Base-by-base conservation (phyloP, 331 rosid species). In the Rosa hybrid region DNA sequence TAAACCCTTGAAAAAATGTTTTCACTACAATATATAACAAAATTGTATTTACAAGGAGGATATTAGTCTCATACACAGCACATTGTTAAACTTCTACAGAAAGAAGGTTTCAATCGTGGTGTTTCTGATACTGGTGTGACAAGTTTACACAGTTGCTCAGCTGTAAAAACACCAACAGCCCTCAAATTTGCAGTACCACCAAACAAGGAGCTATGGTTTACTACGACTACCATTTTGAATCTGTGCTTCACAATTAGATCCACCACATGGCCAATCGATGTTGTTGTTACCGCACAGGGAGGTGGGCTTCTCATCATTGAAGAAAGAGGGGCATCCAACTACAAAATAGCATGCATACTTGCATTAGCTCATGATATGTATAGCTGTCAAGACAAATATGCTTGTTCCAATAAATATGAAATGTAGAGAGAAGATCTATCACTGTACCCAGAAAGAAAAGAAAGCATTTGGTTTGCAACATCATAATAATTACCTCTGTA, bases 231-330 rank as follows among this genome's bases (percentile, higher is more conserved):
- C 92, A 89, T 85, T 60, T 83, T 83, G 27, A 83, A 86, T 21
- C 87, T 81, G 80, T 89, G 86, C 78, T 81, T 88, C 67, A 91
- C 57, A 38, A 93, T 84, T 17, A 93, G 87, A 86, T 93, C 87
- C 65, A 88, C 87, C 51, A 91, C 98, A 64, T 85, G 86, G 27
- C 94, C 90, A 5, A 93, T 78, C n/a, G 95, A 83, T 75, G 92
- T 84, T 0, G 83, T 64, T 7, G 83, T 87, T 18, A 92, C 76
- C 7, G 89, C 97, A 34, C 64, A 79, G 9, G 98, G 92, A 79
- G 94, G 92, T 23, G 90, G 90, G 59, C 92, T 89, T 87, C 94
- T 85, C 98, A 93, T 91, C 94, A 93, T 88, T 20, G 87, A 83
- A 75, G 93, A 85, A 77, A 93, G 80, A 4, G 90, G 89, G 30